Percentiles rank a stretch among this genome's conserved stretches.
phyloP scores from a whole-genome alignment of 306 rosid genomes.

The Ceratonia siliqua region DNA sequence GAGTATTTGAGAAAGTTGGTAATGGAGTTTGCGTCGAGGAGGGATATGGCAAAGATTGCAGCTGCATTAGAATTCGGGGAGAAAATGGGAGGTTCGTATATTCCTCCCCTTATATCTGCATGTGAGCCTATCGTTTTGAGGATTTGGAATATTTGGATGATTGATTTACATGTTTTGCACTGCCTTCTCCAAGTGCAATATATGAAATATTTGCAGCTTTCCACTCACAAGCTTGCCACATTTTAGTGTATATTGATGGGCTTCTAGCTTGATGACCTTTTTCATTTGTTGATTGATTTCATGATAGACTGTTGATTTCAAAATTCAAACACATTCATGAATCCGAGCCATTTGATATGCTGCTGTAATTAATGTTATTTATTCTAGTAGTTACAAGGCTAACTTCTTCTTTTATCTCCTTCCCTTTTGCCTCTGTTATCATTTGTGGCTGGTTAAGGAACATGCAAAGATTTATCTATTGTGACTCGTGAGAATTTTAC shows the following conservation, averaged over 20 bases:
- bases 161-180: neutral
- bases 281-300: neutral
- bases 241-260: neutral
- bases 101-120: neutral
- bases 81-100: slow-evolving; percentile 59
- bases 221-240: neutral
- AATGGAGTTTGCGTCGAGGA: slow-evolving; percentile 61
- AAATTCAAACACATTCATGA: neutral
- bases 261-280: neutral
- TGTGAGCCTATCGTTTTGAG: neutral
- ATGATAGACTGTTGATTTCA: neutral
- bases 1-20: slow-evolving; percentile 62
- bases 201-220: neutral
- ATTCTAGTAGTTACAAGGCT: neutral
- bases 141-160: slow-evolving; percentile 10
- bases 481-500: neutral
- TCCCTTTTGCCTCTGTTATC: neutral
- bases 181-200: neutral
- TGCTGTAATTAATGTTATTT: neutral
- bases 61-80: slow-evolving; percentile 58
- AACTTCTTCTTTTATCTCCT: neutral
- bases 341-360: neutral
- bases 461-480: neutral
- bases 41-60: slow-evolving; percentile 83
- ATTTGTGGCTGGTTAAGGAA: neutral